A percentile compares a stretch with the other conserved stretches of the same genome.
These are phyloP conservation scores for Whalleya microplaca DNA, from an alignment of 2,329 filamentous ascomycete genomes.

Conservation along the genomic window DNA sequence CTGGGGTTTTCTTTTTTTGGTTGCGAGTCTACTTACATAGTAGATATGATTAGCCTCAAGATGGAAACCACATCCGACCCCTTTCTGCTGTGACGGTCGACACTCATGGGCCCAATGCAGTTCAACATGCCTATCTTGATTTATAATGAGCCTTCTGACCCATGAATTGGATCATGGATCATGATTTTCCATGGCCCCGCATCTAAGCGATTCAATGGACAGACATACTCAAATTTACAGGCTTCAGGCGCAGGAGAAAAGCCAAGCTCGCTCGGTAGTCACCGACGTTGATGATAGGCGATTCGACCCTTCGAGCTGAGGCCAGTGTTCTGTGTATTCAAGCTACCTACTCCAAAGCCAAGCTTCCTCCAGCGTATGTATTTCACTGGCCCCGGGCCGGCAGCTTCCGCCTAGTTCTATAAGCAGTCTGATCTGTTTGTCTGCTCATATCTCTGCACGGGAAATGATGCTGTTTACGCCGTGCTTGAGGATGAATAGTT, in stretches of 20 bases:
- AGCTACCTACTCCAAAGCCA: slow-evolving; percentile 10
- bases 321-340: slow-evolving; percentile 13
- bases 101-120: neutral
- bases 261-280: neutral
- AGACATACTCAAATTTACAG: neutral
- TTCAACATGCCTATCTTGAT: neutral
- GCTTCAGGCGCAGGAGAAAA: neutral
- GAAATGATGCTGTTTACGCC: neutral
- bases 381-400: slow-evolving; percentile 3
- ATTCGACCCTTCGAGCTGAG: slow-evolving; percentile 2
- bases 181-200: slow-evolving; percentile 4
- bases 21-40: slow-evolving; percentile 2
- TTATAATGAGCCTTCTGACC: slow-evolving; percentile 14
- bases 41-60: slow-evolving; percentile 22
- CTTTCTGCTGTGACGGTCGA: slow-evolving; percentile 11
- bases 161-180: slow-evolving; percentile 4
- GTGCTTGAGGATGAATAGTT: neutral
- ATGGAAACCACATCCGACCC: slow-evolving; percentile 23
- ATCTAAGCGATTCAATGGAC: slow-evolving; percentile 11
- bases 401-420: neutral
- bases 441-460: neutral
- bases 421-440: neutral
- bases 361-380: too few relatives aligned
- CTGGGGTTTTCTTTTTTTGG: neutral
- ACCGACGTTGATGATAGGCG: neutral